Percentiles rank a stretch among this genome's conserved stretches.
phyloP scores from a whole-genome alignment of 257 asterid genomes.

The Solanum verrucosum region DNA sequence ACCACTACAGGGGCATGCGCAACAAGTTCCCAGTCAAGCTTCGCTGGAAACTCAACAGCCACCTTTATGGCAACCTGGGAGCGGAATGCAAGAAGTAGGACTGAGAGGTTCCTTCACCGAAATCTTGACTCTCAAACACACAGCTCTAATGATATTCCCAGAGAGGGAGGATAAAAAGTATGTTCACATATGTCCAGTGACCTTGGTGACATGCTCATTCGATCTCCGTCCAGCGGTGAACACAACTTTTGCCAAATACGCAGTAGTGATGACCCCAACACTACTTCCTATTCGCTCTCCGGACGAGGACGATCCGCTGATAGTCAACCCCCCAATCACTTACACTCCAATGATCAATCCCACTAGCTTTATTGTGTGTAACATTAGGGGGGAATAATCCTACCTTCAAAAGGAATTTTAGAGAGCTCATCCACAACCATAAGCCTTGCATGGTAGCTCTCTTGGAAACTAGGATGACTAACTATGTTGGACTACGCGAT shows the following conservation, averaged over 20 bases:
- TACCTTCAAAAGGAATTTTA: background rate
- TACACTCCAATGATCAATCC: background rate
- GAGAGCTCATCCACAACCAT: background rate
- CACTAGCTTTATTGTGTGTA: background rate
- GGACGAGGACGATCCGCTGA: background rate
- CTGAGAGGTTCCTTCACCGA: background rate
- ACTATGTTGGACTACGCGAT: too few relatives aligned
- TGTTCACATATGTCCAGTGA: background rate
- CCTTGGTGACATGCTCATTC: background rate
- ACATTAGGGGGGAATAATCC: background rate
- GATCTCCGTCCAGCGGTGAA: too few relatives aligned
- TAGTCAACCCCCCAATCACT: background rate
- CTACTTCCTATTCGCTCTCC: too few relatives aligned
- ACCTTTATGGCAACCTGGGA: too few relatives aligned
- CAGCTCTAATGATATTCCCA: background rate
- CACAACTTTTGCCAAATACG: too few relatives aligned
- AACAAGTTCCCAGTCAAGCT: too few relatives aligned
- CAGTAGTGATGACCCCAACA: background rate
- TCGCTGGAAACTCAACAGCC: accelerated
- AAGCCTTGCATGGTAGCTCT: background rate
- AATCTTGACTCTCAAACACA: background rate
- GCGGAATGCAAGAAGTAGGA: too few relatives aligned
- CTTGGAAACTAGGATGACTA: background rate
- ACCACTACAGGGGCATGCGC: background rate
- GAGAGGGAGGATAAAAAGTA: background rate